A percentile compares a stretch with the other conserved stretches of the same genome.
Evolutionary conservation across 495 filamentous ascomycete species (phyloP).

Genomic region (Daldinia childiae): DNA sequence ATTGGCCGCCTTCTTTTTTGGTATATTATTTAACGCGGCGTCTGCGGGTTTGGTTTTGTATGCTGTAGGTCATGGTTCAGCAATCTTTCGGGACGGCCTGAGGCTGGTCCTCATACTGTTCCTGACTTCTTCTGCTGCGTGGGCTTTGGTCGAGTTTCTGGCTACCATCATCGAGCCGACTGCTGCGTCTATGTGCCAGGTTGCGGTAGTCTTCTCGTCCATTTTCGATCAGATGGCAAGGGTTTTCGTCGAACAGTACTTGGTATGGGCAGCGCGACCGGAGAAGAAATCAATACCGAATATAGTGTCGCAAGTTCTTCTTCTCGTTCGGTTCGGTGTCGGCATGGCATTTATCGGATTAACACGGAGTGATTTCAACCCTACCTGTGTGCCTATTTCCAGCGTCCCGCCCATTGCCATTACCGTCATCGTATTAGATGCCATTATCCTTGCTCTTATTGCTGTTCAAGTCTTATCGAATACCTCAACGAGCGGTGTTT

Average conservation of each 20-base stretch:
- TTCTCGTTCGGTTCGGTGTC: slow-evolving; percentile 57
- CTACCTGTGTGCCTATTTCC: slow-evolving; percentile 59
- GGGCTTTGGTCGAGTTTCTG: slow-evolving; percentile 61
- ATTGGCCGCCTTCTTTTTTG: slow-evolving; percentile 64
- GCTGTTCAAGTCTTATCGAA: slow-evolving; percentile 50
- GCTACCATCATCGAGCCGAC: slow-evolving; percentile 56
- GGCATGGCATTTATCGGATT: slow-evolving; percentile 62
- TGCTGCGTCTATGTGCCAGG: slow-evolving; percentile 57
- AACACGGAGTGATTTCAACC: slow-evolving; percentile 58
- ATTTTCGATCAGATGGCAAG: slow-evolving; percentile 63
- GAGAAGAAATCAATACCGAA: slow-evolving; percentile 44
- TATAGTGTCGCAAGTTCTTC: slow-evolving; percentile 53
- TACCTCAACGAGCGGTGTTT: slow-evolving; percentile 36
- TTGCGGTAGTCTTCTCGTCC: slow-evolving; percentile 58
- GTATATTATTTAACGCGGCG: slow-evolving; percentile 62
- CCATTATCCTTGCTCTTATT: slow-evolving; percentile 54
- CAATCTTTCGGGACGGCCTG: slow-evolving; percentile 65
- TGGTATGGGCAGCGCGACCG: slow-evolving; percentile 57
- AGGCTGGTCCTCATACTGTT: slow-evolving; percentile 70
- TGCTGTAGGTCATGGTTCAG: slow-evolving; percentile 58
- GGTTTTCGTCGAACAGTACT: slow-evolving; percentile 60
- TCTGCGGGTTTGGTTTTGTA: slow-evolving; percentile 61
- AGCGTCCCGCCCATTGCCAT: slow-evolving; percentile 56
- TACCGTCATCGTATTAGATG: slow-evolving; percentile 56
- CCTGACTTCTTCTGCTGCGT: slow-evolving; percentile 59